Base-by-base conservation (phyloP, 495 filamentous ascomycete species). In the Aspergillus bertholletiae region DNA sequence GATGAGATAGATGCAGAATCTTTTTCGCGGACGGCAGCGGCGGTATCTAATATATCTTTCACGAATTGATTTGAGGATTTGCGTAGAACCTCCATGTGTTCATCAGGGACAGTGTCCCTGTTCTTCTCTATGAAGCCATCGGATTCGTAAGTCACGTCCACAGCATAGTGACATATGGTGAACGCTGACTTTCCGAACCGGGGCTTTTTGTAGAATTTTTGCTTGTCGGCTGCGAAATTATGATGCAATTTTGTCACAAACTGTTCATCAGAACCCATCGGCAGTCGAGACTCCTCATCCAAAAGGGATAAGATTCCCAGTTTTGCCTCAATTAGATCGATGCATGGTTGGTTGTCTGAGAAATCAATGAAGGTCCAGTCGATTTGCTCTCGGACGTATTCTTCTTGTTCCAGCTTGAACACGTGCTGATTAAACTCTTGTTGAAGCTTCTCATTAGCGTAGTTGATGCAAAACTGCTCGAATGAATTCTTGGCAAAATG, bases 361-460 rank as follows among this genome's bases (percentile, higher is more conserved):
- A 97, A 99, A 69, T 99, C 94, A 75, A 99, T 99, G 69, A 97
- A 99, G 12, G 89, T 96, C 94, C 94, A 99, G 68, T 97, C 93
- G 59, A 99, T 99, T 74, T 97, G 79, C 67, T 99, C 94, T 27
- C 88, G 82, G 12, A 97, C 81, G 72, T 99, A 99, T 74, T 99
- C 94, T 73, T 97, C 95, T 70, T 99, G 94, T 69, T 99, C 94
- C 18, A 99, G 82, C 68, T 97, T 96, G 84, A 99, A 99, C n/a
- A 99, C 94, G 61, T 99, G 94, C 71, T 95, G 91, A 71, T 99
- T 99, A 78, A 99, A 99, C 63, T 99, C 95, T 66, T 99, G 94
- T 66, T 99, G 94, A 30, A 99, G 75, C 71, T 99, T 99, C 73
- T 99, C 94, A 72, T 99, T 99, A 68, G 94, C 94, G 62, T 97